Evolutionary conservation across 805 yeast genomes (phyloP), one percentile per base, ranked within the genome.

Genomic region (Nakazawaea wickerhamii): DNA sequence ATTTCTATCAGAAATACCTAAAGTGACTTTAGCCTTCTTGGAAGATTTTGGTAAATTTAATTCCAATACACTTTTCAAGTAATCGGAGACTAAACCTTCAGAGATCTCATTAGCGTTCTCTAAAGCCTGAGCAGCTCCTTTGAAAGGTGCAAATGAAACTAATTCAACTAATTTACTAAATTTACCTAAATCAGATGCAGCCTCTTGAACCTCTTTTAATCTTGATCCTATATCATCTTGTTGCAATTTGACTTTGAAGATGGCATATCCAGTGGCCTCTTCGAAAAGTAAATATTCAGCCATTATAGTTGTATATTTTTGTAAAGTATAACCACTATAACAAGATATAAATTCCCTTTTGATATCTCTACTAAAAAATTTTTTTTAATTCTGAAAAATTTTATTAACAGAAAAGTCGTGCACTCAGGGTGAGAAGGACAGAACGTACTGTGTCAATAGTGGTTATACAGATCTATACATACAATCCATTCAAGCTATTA

Each of bases 111-210:
- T 93, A 54, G 98, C 97, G 62, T 93, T 93, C 68, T 91, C 98
- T 59, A 93, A 78, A 48, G 99, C 99, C 68, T 93, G 98, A 41
- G 99, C 98, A 48, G 99, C 99, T 58, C 97, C 97, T 68, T 93
- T 90, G 77, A 93, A 93, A 39, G 99, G 99, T 47, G 96, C 95
- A 68, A 93, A 93, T 13, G 96, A 85, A 21, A 87, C 95, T 44
- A 93, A 77, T 67, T 90, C 95, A 54, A 93, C 81, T 73, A 91
- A 73, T 70, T 93, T 93, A 57, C 96, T 85, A 63, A 93, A 90
- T 61, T 80, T 75, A 49, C 81, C 82, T 52, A 93, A 77, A 58
- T 93, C 98, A 54, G 75, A 81, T 48, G 88, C 75, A 47, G 95
- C 90, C 54, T 80, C 81, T 71, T 93, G 98, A 34, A 93, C 98